Base-by-base conservation (phyloP, 495 filamentous ascomycete species). In the Terfezia boudieri region DNA sequence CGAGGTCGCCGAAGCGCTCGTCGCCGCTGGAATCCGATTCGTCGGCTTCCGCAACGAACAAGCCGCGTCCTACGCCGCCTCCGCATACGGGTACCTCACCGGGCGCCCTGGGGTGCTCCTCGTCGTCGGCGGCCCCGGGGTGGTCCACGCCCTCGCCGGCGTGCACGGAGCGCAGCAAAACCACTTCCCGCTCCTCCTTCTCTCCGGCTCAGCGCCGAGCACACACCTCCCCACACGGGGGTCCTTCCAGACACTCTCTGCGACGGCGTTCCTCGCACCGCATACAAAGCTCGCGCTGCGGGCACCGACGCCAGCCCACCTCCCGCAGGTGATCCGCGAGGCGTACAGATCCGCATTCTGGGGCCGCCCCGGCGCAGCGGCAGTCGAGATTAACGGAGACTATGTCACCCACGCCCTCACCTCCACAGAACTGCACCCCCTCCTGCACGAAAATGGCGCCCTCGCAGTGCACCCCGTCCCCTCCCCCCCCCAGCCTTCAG, bases 21-120 rank as follows among this genome's bases (percentile, higher is more conserved):
- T 80, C 57, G 73, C 76, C 36, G 61, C 78, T 35, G 77, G 77
- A 2, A 79, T 82, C 57, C 73, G 75, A 35, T 81, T 81, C 64
- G 74, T 81, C 49, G 77, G 69, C 37, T 81, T 82, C 60, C 66
- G 79, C 14, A 82, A 82, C 54, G 78, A 82, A 56, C 79, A 82
- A 62, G 73, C 79, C 10, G 77, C 76, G 20, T 71, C 71, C 55
- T 80, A 81, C 69, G 76, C 78, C 4, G 77, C 77, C 3, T 74
- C 71, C 54, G 75, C 74, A 2, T 80, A 82, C 70, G 78, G 77
- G 22, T 81, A 79, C 57, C 68, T 82, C 60, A 78, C 76, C 2
- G 79, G 77, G 9, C 71, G 61, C 46, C 76, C 76, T 6, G 79
- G 77, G 0, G 73, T 81, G 8, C 80, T 75, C 63, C 67, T 81